Conservation (phyloP, 2,329 filamentous ascomycete genomes). For the Emmonsia crescens region DNA sequence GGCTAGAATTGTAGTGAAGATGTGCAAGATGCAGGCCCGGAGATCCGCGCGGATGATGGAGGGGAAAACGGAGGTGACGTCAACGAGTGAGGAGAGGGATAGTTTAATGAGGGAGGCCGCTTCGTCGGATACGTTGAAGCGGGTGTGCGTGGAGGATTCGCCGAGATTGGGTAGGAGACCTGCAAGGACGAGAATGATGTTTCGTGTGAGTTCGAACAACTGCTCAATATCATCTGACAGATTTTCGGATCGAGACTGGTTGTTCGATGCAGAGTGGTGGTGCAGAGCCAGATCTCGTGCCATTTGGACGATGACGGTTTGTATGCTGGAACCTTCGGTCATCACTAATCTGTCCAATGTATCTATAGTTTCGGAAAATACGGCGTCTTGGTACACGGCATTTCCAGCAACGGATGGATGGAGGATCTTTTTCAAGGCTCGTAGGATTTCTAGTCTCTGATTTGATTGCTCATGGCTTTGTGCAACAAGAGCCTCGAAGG, state of each 20-base stretch:
- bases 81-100: constrained; percentile 77
- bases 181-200: constrained; percentile 86
- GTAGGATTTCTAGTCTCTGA: constrained; percentile 78
- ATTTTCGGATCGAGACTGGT: constrained; percentile 57
- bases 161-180: constrained; percentile 67
- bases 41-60: constrained; percentile 93
- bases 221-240: constrained; percentile 96
- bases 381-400: constrained; percentile 88
- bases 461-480: constrained; percentile 58
- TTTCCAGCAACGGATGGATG: constrained; percentile 91
- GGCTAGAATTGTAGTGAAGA: constrained; percentile 84
- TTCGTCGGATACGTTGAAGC: constrained; percentile 77
- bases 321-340: constrained; percentile 80
- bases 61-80: constrained; percentile 91
- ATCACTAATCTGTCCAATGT: constrained; percentile 83
- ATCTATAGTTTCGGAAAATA: constrained; percentile 96
- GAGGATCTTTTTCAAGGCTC: constrained; percentile 87
- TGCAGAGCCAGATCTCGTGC: constrained; percentile 80
- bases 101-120: constrained; percentile 68
- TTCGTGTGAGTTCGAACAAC: constrained; percentile 89
- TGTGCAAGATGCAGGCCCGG: constrained; percentile 92
- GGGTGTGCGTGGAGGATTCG: constrained; percentile 47
- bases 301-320: constrained; percentile 88
- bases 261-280: constrained; percentile 74
- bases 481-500: constrained; percentile 88